Evolutionary conservation across 768 basidiomycete genomes (phyloP), one percentile per base, ranked within the genome.

Genomic region (Auricularia cornea): DNA sequence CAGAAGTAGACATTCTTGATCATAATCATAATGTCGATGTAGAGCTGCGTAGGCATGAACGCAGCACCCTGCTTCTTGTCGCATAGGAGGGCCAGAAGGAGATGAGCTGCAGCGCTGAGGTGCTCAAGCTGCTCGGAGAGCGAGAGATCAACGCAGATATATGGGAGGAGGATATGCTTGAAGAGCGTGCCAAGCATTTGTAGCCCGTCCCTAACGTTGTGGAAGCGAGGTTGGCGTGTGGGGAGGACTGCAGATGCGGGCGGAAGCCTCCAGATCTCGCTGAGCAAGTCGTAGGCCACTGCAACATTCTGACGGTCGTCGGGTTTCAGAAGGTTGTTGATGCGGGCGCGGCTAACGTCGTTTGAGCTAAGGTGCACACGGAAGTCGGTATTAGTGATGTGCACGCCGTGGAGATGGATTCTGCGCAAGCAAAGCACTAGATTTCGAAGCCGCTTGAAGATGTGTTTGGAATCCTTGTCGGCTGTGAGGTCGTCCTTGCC

Each of bases 1-100:
- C 78, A 78, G 60, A 77, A 78, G 56, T 65, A 76, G 0, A 64
- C 69, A 62, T 78, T 78, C 67, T 77, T 79, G 62, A 78, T 70
- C 74, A 76, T 76, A 3, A 75, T 64, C 69, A 72, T 70, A 44
- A 77, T 65, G 63, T 79, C 74, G 2, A 64, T n/a, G 61, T 70
- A 79, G 1, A 73, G 69, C 8, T 68, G 67, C 2, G 62, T 68
- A 0, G 72, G 71, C 35, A 78, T 68, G 54, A 75, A 73, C 0
- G 23, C 14, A 2, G 62, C 2, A 60, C 60, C 3, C 57, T 61
- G 18, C 38, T 66, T 66, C 0, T 64, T 38, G 3, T 59, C 3
- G 4, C 59, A 33, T 62, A 66, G 71, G 16, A 75, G 62, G 3
- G 59, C 57, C 1, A 75, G 52, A 0, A 66, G 52, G 4, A 78